Evolutionary conservation across 192 early-diverging fungal genomes (phyloP).

Genomic region (Cladochytrium replicatum): DNA sequence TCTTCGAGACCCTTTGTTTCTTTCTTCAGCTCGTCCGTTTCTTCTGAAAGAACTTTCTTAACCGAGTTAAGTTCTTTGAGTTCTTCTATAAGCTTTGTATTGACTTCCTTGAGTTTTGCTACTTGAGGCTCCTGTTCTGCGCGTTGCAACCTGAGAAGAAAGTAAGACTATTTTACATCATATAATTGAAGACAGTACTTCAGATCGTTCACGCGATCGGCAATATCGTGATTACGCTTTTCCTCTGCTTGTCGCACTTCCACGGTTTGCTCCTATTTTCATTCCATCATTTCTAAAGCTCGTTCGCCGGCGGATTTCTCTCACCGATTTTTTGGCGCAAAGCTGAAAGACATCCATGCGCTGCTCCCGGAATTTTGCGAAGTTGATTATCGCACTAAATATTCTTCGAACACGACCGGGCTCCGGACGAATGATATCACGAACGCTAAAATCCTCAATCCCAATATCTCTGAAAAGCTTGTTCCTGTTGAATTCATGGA

Average conservation of each 20-base stretch:
- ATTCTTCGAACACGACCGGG: conserved; percentile 51
- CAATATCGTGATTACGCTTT: conserved; percentile 42
- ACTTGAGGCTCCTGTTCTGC: conserved; percentile 43
- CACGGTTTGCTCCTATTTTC: conserved; percentile 28
- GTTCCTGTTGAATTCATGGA: conserved; percentile 23
- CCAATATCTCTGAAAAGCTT: conserved; percentile 63
- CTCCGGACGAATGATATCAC: conserved; percentile 75
- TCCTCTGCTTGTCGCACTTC: conserved; percentile 30
- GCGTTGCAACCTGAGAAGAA: conserved; percentile 31
- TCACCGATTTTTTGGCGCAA: conserved; percentile 49
- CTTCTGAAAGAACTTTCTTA: conserved; percentile 27
- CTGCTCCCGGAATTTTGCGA: conserved; percentile 82
- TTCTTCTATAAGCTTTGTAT: conserved; percentile 38
- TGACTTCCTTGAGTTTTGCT: conserved; percentile 36
- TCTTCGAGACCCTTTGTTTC: conserved; percentile 47
- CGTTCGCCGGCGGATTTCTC: neutral
- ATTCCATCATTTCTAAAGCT: conserved; percentile 11
- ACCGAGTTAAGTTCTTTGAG: conserved; percentile 37
- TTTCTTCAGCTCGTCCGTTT: conserved; percentile 34
- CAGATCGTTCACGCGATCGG: conserved; percentile 44
- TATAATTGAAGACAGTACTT: conserved; percentile 5
- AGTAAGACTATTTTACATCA: conserved; percentile 9
- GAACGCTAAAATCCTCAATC: conserved; percentile 60
- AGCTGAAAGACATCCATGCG: conserved; percentile 54
- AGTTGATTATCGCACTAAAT: conserved; percentile 81